Evolutionary conservation across 768 basidiomycete genomes (phyloP).

Genomic region (Tephrocybe sp.): DNA sequence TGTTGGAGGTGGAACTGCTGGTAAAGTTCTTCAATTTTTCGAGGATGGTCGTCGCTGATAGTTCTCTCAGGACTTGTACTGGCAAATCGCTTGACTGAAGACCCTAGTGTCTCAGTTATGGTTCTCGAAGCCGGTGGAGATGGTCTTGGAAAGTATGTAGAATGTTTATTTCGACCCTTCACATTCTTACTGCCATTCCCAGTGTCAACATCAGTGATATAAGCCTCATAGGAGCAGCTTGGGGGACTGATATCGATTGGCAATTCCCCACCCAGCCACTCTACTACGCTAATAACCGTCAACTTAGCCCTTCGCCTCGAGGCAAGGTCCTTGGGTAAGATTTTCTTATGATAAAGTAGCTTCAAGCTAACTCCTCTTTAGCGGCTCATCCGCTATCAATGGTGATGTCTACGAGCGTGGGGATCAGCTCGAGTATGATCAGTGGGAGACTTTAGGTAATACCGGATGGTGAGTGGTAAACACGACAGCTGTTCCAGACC

Average conservation of each 20-base stretch:
- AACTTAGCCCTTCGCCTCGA: background rate
- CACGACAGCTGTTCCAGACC: background rate
- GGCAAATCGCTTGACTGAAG: background rate
- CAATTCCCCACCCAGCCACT: conserved; percentile 1
- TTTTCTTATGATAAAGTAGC: background rate
- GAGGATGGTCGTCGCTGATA: no score
- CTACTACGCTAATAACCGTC: conserved; percentile 1
- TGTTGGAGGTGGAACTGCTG: no score
- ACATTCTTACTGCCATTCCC: background rate
- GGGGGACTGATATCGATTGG: background rate
- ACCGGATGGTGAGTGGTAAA: background rate
- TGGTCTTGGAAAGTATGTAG: background rate
- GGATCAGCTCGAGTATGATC: background rate
- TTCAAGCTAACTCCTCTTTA: background rate
- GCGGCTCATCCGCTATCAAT: background rate
- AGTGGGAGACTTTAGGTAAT: background rate
- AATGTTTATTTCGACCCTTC: background rate
- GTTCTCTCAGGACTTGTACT: background rate
- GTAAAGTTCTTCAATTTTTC: no score
- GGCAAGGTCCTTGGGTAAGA: conserved; percentile 2
- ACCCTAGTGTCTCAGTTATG: background rate
- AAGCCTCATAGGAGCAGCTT: background rate
- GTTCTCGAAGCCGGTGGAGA: background rate
- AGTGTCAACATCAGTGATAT: conserved; percentile 2
- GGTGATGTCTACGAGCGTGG: conserved; percentile 2